Percentiles rank a stretch among this genome's conserved stretches.
phyloP scores from a whole-genome alignment of 305 asterid genomes.

The Fraxinus velutina region DNA sequence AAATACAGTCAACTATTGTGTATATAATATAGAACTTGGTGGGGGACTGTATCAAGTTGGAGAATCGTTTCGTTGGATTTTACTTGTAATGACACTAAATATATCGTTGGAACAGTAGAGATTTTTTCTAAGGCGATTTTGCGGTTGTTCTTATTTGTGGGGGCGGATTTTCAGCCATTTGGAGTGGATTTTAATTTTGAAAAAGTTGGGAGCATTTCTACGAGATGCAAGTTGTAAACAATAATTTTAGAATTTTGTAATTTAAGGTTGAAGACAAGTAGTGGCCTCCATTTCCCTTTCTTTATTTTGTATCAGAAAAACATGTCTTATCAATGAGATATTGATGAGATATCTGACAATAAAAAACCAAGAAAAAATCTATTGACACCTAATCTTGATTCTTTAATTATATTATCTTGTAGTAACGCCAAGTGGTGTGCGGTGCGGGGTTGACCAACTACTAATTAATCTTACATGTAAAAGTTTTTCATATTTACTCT shows the following conservation, averaged over 20 bases:
- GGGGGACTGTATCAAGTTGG: too few relatives aligned
- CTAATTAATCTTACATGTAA: too few relatives aligned
- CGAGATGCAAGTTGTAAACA: not conserved
- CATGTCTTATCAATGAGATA: not conserved
- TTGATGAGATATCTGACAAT: not conserved
- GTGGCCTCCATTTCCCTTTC: not conserved
- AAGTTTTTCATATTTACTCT: too few relatives aligned
- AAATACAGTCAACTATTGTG: too few relatives aligned
- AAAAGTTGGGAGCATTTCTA: too few relatives aligned
- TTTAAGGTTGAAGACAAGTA: not conserved
- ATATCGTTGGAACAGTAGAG: not conserved
- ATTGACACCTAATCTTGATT: not conserved
- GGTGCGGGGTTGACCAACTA: too few relatives aligned
- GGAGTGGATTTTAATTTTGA: not conserved
- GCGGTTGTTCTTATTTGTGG: not conserved
- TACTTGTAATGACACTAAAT: not conserved
- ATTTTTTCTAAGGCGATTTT: not conserved
- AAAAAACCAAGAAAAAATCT: not conserved
- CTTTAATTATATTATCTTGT: not conserved
- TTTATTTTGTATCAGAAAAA: too few relatives aligned
- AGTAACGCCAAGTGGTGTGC: too few relatives aligned
- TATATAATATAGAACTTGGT: too few relatives aligned
- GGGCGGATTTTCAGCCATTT: not conserved
- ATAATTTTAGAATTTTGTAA: too few relatives aligned
- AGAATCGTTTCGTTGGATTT: too few relatives aligned